These are phyloP conservation scores for Coleophoma cylindrospora DNA, from an alignment of 2,329 filamentous ascomycete genomes.

Conservation along the genomic window DNA sequence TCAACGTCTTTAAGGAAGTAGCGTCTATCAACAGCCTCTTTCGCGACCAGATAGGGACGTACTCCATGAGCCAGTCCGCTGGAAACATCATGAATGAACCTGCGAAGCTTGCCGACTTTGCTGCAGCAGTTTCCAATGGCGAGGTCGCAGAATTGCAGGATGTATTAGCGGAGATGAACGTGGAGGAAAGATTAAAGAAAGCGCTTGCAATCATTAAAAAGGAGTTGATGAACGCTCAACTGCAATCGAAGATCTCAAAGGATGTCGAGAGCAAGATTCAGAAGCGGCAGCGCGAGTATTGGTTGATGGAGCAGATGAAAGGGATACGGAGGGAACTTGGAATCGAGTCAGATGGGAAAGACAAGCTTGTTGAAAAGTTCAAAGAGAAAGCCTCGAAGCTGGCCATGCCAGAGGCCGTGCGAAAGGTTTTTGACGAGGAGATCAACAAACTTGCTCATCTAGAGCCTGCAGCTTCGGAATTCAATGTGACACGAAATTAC, in stretches of 20 bases:
- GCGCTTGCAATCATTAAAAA: conserved; percentile 92
- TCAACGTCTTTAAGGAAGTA: conserved; percentile 98
- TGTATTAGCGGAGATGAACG: conserved; percentile 80
- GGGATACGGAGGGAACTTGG: conserved; percentile 93
- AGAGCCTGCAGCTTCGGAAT: conserved; percentile 93
- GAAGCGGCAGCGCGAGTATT: conserved; percentile 96
- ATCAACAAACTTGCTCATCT: conserved; percentile 94
- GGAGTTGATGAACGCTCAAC: conserved; percentile 94
- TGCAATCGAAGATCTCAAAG: conserved; percentile 96
- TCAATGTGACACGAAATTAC: conserved; percentile 98
- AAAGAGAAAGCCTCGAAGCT: conserved; percentile 91
- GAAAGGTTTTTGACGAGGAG: conserved; percentile 97
- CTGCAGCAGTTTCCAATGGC: conserved; percentile 91
- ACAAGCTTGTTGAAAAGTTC: conserved; percentile 96
- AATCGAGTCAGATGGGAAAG: conserved; percentile 95
- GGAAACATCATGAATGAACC: conserved; percentile 95
- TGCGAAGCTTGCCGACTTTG: conserved; percentile 93
- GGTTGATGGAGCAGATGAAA: conserved; percentile 99
- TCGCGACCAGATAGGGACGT: conserved; percentile 94
- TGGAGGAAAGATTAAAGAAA: conserved; percentile 90
- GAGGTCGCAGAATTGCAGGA: conserved; percentile 91
- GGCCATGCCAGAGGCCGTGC: conserved; percentile 93
- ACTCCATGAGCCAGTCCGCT: conserved; percentile 90
- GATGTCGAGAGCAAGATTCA: conserved; percentile 97
- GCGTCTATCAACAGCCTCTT: conserved; percentile 91